phyloP scores from a whole-genome alignment of 768 basidiomycete genomes.

The Auricularia sp. region DNA sequence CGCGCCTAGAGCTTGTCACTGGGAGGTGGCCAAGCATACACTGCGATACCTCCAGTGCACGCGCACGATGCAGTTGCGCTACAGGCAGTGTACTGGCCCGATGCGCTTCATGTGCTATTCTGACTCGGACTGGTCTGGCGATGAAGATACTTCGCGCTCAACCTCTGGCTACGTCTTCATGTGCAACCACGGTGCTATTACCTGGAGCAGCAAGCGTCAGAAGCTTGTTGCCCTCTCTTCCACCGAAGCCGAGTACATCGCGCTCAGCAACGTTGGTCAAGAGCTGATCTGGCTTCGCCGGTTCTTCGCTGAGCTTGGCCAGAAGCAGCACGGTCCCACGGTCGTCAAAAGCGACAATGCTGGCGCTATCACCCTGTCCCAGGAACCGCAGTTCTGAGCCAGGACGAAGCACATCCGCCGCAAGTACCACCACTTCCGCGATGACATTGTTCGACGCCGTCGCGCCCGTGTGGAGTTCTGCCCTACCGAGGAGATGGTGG shows the following conservation, averaged over 20 bases:
- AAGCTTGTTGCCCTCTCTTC: too few relatives aligned
- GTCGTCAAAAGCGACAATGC: neutral
- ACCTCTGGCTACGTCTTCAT: too few relatives aligned
- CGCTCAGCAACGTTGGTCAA: too few relatives aligned
- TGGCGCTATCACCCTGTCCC: neutral
- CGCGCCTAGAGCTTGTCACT: constrained; percentile 9
- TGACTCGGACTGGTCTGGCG: constrained; percentile 2
- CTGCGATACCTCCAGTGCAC: constrained; percentile 11
- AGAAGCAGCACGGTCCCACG: neutral
- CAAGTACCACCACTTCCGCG: too few relatives aligned
- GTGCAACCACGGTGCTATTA: too few relatives aligned
- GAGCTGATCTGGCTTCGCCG: too few relatives aligned
- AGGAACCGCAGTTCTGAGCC: neutral
- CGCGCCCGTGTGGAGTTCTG: too few relatives aligned
- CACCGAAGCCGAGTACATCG: too few relatives aligned
- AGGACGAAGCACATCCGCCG: neutral
- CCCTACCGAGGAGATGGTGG: too few relatives aligned
- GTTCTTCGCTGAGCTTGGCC: too few relatives aligned
- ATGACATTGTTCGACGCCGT: too few relatives aligned
- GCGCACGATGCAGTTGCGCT: neutral
- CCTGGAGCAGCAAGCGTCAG: too few relatives aligned
- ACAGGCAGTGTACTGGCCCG: neutral
- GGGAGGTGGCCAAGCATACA: constrained; percentile 9
- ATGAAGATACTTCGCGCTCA: neutral
- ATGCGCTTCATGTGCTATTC: neutral